Evolutionary conservation across 2,329 filamentous ascomycete species (phyloP).

Genomic region (Neurospora sp.): DNA sequence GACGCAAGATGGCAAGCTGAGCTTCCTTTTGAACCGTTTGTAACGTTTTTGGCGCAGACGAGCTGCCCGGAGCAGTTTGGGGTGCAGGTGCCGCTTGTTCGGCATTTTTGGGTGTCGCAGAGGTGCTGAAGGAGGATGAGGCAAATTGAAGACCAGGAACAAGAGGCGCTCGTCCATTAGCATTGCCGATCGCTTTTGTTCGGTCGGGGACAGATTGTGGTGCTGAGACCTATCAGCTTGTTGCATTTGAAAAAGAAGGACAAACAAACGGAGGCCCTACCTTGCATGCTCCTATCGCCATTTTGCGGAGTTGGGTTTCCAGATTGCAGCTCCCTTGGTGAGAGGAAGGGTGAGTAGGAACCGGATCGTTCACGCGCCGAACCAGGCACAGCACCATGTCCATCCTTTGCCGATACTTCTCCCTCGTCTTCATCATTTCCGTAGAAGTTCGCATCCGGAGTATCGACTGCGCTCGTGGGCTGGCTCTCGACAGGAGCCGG

Average conservation of each 20-base stretch:
- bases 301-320: constrained; percentile 10
- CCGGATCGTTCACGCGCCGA: constrained; percentile 14
- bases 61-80: not conserved
- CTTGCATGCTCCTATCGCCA: not conserved
- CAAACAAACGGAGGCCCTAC: not conserved
- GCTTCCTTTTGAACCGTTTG: constrained; percentile 46
- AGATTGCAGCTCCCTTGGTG: constrained; percentile 13
- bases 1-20: constrained; percentile 54
- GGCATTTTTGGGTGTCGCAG: not conserved
- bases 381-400: not conserved
- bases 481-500: constrained; percentile 7
- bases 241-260: not conserved
- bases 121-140: not conserved
- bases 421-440: constrained; percentile 19
- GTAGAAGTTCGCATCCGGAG: constrained; percentile 20
- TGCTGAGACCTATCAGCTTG: not conserved
- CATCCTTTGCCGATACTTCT: not conserved
- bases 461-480: constrained; percentile 14
- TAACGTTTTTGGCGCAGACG: constrained; percentile 20
- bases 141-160: constrained; percentile 7
- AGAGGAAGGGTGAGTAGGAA: constrained; percentile 18
- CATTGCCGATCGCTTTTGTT: constrained; percentile 5
- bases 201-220: constrained; percentile 1
- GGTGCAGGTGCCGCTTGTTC: not conserved
- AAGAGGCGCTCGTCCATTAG: not conserved